phyloP scores from a whole-genome alignment of 768 basidiomycete genomes.

The Lactarius hengduanensis region DNA sequence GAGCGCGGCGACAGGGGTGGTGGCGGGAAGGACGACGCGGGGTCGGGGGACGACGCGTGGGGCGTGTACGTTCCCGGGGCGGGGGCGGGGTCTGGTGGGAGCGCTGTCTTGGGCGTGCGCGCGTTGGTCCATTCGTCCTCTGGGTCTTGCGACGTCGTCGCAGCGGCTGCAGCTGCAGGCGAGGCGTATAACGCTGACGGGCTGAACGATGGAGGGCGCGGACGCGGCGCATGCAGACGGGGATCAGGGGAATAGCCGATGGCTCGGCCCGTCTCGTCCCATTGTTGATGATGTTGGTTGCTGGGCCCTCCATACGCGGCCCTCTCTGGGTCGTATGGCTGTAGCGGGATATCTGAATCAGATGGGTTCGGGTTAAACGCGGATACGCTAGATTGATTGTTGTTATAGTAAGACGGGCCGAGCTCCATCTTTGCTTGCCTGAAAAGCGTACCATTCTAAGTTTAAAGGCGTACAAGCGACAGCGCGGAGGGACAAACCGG shows the following conservation, averaged over 20 bases:
- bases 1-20: conserved; percentile 1
- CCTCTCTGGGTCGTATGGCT: conserved; percentile 33
- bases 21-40: not conserved
- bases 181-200: conserved; percentile 15
- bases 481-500: conserved; percentile 42
- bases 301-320: conserved; percentile 24
- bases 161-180: conserved; percentile 8
- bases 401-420: conserved; percentile 26
- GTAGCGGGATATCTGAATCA: conserved; percentile 45
- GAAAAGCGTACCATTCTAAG: conserved; percentile 6
- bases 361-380: conserved; percentile 37
- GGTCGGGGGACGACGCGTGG: not conserved
- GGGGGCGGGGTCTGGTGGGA: not conserved
- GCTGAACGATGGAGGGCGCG: conserved; percentile 30
- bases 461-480: conserved; percentile 6
- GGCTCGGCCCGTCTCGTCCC: conserved; percentile 51
- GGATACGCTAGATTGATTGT: conserved; percentile 25
- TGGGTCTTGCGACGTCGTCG: not conserved
- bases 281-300: conserved; percentile 55
- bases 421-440: conserved; percentile 54
- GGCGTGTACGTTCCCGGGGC: not conserved
- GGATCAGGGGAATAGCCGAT: conserved; percentile 48
- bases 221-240: conserved; percentile 51
- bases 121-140: conserved; percentile 21
- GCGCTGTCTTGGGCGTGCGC: conserved; percentile 6